Conservation (phyloP, 768 basidiomycete species). For the Russula sp. region DNA sequence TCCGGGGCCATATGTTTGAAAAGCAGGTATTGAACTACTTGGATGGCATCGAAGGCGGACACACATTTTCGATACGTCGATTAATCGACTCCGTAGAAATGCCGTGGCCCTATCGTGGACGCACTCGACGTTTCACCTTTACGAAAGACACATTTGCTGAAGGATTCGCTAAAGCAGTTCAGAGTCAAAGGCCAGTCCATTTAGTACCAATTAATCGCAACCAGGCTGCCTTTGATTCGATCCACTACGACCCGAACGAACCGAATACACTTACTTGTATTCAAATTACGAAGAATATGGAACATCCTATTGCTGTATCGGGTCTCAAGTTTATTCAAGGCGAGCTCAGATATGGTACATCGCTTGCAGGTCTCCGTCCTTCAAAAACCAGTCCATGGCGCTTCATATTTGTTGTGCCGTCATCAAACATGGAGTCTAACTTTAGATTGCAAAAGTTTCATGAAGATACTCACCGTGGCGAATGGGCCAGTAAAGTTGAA, state of each 20-base stretch:
- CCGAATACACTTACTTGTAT: background rate
- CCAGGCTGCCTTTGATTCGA: background rate
- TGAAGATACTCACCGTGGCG: background rate
- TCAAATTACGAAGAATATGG: background rate
- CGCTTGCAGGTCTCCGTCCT: background rate
- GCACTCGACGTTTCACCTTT: background rate
- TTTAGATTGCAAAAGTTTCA: background rate
- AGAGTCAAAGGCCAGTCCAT: background rate
- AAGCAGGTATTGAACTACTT: background rate
- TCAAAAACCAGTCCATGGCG: background rate
- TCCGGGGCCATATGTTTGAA: background rate
- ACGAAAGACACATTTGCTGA: background rate
- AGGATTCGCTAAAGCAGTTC: no score
- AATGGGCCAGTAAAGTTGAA: background rate
- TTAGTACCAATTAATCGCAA: background rate
- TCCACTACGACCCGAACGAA: background rate
- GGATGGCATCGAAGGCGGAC: no score
- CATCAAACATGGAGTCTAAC: background rate
- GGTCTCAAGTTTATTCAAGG: background rate
- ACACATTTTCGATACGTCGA: background rate
- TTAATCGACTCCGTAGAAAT: background rate
- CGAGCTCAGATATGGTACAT: background rate
- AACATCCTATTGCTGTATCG: background rate
- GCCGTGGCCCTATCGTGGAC: background rate
- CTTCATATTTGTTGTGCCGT: background rate